A percentile compares a stretch with the other conserved stretches of the same genome.
phyloP scores from a whole-genome alignment of 2,329 filamentous ascomycete genomes.

The Ophiostoma ulmi region DNA sequence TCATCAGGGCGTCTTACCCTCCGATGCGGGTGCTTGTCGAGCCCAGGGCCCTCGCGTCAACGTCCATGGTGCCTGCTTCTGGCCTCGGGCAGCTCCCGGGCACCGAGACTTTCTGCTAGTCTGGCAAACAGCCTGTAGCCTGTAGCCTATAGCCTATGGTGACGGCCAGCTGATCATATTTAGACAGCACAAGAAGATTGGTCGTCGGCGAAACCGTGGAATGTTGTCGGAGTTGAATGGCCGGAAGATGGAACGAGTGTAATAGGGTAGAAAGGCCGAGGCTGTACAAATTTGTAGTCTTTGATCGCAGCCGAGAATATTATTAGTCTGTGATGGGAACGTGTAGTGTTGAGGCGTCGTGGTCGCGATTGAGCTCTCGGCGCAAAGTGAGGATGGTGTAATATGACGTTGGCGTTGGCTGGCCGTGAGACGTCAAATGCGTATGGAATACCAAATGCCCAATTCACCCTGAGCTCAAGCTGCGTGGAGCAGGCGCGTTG shows the following conservation, averaged over 20 bases:
- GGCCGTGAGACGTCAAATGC: background rate
- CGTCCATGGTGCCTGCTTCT: slow-evolving; percentile 15
- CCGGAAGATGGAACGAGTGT: background rate
- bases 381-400: background rate
- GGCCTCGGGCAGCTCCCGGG: background rate
- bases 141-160: slow-evolving; percentile 7
- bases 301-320: background rate
- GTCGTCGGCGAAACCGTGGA: background rate
- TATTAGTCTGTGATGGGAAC: background rate
- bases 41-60: slow-evolving; percentile 15
- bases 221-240: background rate
- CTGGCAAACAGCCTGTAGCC: slow-evolving; percentile 14
- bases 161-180: slow-evolving; percentile 4
- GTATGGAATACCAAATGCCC: background rate
- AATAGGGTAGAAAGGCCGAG: background rate
- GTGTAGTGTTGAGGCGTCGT: background rate
- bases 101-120: background rate
- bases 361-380: background rate
- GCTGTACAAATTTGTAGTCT: background rate
- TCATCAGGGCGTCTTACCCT: background rate
- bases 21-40: slow-evolving; percentile 19
- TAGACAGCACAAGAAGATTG: background rate
- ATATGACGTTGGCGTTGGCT: background rate
- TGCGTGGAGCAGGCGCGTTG: slow-evolving; percentile 11
- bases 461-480: background rate